Evolutionary conservation across 1,284 basidiomycete genomes (phyloP), one percentile per base, ranked within the genome.

Genomic region (Ceratorhiza oryzae-sativae): DNA sequence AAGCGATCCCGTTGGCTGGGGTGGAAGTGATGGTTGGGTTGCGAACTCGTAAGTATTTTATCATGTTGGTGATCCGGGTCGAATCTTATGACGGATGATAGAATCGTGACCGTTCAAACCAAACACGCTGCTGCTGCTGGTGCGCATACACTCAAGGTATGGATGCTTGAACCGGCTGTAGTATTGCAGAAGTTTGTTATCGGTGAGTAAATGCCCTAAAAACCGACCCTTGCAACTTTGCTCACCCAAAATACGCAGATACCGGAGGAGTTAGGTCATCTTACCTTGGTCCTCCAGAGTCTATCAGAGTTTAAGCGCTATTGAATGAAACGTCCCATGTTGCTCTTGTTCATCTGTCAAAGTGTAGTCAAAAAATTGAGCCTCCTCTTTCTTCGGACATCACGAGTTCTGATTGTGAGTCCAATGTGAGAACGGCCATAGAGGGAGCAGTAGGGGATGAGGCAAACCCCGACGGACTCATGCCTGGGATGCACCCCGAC

Each of bases 271-370:
- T 88, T 8, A 76, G 80, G 61, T 78, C 83, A 3, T 88, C 86
- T 72, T 88, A 88, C 76, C 81, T 89, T 25, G 87, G 87, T 8
- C 87, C 87, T 34, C 87, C 87, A 1, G 87, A 89, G 78, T 88
- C 86, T 76, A 78, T 86, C 18, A 56, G 39, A 13, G 71, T 79
- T 25, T 77, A 73, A 65, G n/a, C 5, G 36, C 13, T 49, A 18
- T 20, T 12, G 1, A 49, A 49, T 49, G 9, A 18, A 49, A 25
- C 20, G 20, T 46, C 12, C 42, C 48, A 49, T 49, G n/a, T n/a
- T 18, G 18, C n/a, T 49, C n/a, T 20, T 9, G 9, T 49, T 12
- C n/a, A 23, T 49, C 46, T 49, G 9, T 49, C 46, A 13, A 6
- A 39, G 8, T 13, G 13, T 39, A 39, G 36, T 6, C 36, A 13